phyloP scores from a whole-genome alignment of 345 rosid species.

The Physaria fendleri region DNA sequence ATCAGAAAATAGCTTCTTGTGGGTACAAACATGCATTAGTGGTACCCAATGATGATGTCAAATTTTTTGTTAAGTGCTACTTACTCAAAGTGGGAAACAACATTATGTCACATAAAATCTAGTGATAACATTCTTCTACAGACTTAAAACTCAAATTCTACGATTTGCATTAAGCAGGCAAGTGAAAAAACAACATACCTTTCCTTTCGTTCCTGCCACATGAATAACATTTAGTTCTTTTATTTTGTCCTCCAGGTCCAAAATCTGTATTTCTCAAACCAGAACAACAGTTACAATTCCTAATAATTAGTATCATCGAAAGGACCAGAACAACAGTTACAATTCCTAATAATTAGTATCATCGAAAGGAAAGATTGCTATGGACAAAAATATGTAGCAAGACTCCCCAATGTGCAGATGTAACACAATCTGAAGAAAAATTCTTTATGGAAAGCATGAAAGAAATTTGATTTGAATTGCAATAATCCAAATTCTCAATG shows the following conservation, averaged over 20 bases:
- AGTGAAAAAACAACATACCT: conserved; percentile 38
- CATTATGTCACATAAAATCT: not conserved
- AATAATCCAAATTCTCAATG: not conserved
- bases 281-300: conserved; percentile 8
- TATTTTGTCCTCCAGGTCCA: conserved; percentile 60
- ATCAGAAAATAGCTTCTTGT: not conserved
- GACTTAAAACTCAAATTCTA: not conserved
- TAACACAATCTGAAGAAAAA: too few species aligned
- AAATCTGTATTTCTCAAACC: conserved; percentile 39
- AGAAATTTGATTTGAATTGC: not conserved
- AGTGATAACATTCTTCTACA: not conserved
- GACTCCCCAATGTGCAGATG: too few species aligned
- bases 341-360: conserved; percentile 5
- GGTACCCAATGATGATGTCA: not conserved
- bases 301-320: too few species aligned
- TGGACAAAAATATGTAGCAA: not conserved
- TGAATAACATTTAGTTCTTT: conserved; percentile 62
- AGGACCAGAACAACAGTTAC: conserved; percentile 12
- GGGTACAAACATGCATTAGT: not conserved
- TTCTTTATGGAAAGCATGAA: not conserved
- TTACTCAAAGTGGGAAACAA: not conserved
- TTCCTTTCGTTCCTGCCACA: conserved; percentile 94
- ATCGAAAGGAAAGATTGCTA: not conserved
- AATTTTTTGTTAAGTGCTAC: not conserved
- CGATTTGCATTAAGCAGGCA: not conserved